Evolutionary conservation across 2,329 filamentous ascomycete species (phyloP).

Genomic region (Colletotrichum tamarilloi): DNA sequence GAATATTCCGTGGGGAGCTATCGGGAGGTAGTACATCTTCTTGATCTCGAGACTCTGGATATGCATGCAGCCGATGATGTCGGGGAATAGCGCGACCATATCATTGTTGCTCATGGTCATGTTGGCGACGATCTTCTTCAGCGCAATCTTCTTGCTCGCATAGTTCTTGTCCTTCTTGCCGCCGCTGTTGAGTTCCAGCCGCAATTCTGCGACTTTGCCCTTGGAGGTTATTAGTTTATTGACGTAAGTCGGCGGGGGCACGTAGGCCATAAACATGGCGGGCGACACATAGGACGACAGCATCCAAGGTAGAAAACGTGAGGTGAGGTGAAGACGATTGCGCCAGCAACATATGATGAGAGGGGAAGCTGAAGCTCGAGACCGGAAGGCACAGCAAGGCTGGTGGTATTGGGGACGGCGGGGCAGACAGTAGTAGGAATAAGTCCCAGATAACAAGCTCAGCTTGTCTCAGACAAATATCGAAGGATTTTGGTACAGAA

Average conservation of each 20-base stretch:
- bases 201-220: slow-evolving; percentile 98
- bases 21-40: slow-evolving; percentile 80
- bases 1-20: not conserved
- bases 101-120: slow-evolving; percentile 99
- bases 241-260: slow-evolving; percentile 54
- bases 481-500: not conserved
- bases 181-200: slow-evolving; percentile 91
- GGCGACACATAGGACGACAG: slow-evolving; percentile 35
- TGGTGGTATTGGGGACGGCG: not conserved
- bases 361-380: slow-evolving; percentile 7
- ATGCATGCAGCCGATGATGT: slow-evolving; percentile 95
- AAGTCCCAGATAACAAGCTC: slow-evolving; percentile 7
- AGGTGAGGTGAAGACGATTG: not conserved
- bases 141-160: slow-evolving; percentile 92
- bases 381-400: not conserved
- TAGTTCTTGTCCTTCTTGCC: slow-evolving; percentile 99
- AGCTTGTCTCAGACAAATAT: slow-evolving; percentile 8
- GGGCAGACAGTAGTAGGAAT: not conserved
- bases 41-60: slow-evolving; percentile 97
- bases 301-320: not conserved
- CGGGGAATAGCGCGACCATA: slow-evolving; percentile 96
- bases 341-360: not conserved
- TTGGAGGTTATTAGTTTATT: slow-evolving; percentile 71
- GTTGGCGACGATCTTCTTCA: slow-evolving; percentile 99
- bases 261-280: slow-evolving; percentile 66